Evolutionary conservation across 306 rosid species (phyloP), one percentile per base, ranked within the genome.

Genomic region (Lablab purpureus): DNA sequence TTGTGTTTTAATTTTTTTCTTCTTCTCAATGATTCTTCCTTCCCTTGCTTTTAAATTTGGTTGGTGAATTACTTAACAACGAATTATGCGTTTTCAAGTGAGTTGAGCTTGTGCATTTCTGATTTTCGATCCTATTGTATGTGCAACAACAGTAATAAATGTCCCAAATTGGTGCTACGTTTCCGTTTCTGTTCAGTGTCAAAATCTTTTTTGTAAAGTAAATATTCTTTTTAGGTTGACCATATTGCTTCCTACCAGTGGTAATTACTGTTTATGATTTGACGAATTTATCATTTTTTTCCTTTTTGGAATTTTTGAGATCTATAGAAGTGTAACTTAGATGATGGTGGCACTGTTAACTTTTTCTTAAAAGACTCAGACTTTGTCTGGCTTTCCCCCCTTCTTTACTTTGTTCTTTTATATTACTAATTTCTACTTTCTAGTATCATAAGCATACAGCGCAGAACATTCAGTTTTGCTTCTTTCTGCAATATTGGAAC

Each of bases 21-120:
- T n/a, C 17, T 67, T 59, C 68, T n/a, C 19, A 63, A 67, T 67
- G 71, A 47, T 74, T 7, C 49, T 50, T 73, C 25, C 40, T 80
- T 52, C 25, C 54, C n/a, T 65, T 63, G 54, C 8, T 75, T 71
- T 80, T 47, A 17, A 77, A 17, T 46, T 83, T 78, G 77, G 83
- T 65, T 27, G 21, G 23, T 65, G 59, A 67, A 23, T 52, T 41
- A 40, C 32, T 65, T 45, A 23, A 50, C 41, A 43, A 43, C 25
- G 30, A 67, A 43, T 77, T 77, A 52, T 81, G 68, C 23, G 72
- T 40, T 28, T 63, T 74, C 34, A 34, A 52, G 59, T 32, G 66
- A 46, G 62, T 83, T 69, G 85, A 78, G 66, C 58, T 12, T 45
- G 73, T 71, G 23, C 40, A 45, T 17, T 81, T 63, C 46, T 50